These are phyloP conservation scores for Citrus hindsii DNA, from an alignment of 345 rosid species.

Conservation along the genomic window DNA sequence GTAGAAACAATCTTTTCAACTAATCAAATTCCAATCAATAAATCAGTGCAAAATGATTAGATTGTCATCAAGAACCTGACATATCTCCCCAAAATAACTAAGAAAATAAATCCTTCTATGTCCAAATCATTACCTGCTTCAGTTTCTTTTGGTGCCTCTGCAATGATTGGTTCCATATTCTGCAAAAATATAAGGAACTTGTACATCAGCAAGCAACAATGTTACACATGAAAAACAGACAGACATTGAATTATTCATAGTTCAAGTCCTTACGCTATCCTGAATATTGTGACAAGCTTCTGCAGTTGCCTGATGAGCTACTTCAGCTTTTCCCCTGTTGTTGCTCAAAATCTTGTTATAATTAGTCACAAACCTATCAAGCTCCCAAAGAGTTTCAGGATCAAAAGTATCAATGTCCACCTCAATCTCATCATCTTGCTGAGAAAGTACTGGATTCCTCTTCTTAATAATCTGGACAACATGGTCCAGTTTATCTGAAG, in stretches of 20 bases:
- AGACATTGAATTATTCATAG: conserved; percentile 4
- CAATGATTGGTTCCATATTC: conserved; percentile 22
- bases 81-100: not conserved
- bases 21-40: conserved; percentile 13
- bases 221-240: not conserved
- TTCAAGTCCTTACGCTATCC: conserved; percentile 40
- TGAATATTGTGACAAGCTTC: conserved; percentile 36
- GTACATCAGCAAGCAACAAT: conserved; percentile 1
- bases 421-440: conserved; percentile 88
- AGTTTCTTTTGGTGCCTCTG: conserved; percentile 24
- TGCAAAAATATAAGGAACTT: conserved; percentile 17
- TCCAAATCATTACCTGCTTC: conserved; percentile 31
- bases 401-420: conserved; percentile 85
- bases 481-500: conserved; percentile 68
- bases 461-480: conserved; percentile 83
- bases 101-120: not conserved
- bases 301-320: conserved; percentile 28
- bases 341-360: conserved; percentile 43
- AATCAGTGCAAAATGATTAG: not conserved
- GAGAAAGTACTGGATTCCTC: conserved; percentile 62
- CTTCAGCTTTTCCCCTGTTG: conserved; percentile 39
- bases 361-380: conserved; percentile 51
- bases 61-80: not conserved
- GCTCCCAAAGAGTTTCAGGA: conserved; percentile 87
- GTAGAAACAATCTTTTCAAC: conserved; percentile 21